A percentile compares a stretch with the other conserved stretches of the same genome.
phyloP scores from a whole-genome alignment of 108 stramenopile species.

The Cylindrotheca closterium region DNA sequence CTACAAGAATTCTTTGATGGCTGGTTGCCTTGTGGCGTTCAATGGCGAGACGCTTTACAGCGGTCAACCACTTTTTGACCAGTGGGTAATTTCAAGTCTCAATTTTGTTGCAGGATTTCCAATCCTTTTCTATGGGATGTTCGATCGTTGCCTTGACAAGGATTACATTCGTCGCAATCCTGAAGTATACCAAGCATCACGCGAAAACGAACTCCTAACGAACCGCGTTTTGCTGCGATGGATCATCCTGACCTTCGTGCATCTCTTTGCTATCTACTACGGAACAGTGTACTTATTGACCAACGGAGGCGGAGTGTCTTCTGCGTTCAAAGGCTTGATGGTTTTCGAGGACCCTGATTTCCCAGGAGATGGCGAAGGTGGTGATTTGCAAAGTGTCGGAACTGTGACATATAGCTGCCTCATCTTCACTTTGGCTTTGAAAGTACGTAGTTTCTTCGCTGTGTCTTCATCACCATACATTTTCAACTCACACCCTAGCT shows the following conservation, averaged over 20 bases:
- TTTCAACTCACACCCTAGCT: slow-evolving; percentile 1
- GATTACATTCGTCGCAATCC: slow-evolving; percentile 76
- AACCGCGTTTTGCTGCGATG: slow-evolving; percentile 64
- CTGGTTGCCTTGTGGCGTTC: slow-evolving; percentile 71
- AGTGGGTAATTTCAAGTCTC: slow-evolving; percentile 80
- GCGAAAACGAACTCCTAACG: slow-evolving; percentile 72
- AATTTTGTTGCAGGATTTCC: slow-evolving; percentile 90
- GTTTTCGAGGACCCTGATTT: slow-evolving; percentile 27
- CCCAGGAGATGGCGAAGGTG: slow-evolving; percentile 80
- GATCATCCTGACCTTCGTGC: slow-evolving; percentile 59
- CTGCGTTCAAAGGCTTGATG: slow-evolving; percentile 72
- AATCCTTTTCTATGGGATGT: slow-evolving; percentile 83
- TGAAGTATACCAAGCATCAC: slow-evolving; percentile 75
- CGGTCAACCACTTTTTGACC: slow-evolving; percentile 79
- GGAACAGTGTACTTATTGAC: slow-evolving; percentile 38
- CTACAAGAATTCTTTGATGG: slow-evolving; percentile 97
- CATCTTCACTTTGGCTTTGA: slow-evolving; percentile 65
- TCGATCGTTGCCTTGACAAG: slow-evolving; percentile 90
- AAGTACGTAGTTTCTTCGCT: slow-evolving; percentile 40
- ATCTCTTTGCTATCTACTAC: slow-evolving; percentile 70
- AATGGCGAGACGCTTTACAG: slow-evolving; percentile 70
- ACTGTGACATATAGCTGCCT: slow-evolving; percentile 67
- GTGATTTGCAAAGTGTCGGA: slow-evolving; percentile 76
- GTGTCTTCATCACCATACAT: not conserved
- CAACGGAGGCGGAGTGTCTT: slow-evolving; percentile 56